A percentile compares a stretch with the other conserved stretches of the same genome.
These are phyloP conservation scores for Triadica sebifera DNA, from an alignment of 345 rosid genomes.

Conservation along the genomic window DNA sequence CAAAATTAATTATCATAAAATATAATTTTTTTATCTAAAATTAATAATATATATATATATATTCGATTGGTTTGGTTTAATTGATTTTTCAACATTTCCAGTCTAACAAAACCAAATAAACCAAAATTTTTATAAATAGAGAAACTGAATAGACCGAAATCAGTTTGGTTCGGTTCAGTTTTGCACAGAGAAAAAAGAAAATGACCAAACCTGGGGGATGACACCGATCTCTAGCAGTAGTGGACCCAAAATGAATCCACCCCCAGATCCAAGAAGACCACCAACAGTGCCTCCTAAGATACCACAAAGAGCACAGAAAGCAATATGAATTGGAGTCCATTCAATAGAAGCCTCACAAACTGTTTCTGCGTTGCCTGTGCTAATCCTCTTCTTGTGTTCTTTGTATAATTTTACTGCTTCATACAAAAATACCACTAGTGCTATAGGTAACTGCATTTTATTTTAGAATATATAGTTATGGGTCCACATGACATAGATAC, in stretches of 20 bases:
- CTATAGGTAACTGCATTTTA: constrained; percentile 60
- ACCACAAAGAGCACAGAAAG: constrained; percentile 83
- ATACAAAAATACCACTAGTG: constrained; percentile 53
- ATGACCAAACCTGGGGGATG: constrained; percentile 66
- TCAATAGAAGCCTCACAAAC: constrained; percentile 87
- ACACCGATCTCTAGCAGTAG: constrained; percentile 97
- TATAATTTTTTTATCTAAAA: too few relatives aligned
- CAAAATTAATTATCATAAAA: too few relatives aligned
- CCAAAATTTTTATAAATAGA: too few relatives aligned
- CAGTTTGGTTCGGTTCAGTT: too few relatives aligned
- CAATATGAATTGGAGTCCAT: constrained; percentile 72
- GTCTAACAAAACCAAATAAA: too few relatives aligned
- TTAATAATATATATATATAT: too few relatives aligned
- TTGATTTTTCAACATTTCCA: too few relatives aligned
- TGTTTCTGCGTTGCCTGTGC: constrained; percentile 56
- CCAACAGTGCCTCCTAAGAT: constrained; percentile 85
- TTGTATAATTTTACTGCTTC: constrained; percentile 65
- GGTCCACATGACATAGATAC: background rate
- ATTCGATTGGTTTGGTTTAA: too few relatives aligned
- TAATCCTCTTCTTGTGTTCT: constrained; percentile 57
- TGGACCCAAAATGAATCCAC: constrained; percentile 92
- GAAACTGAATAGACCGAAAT: too few relatives aligned
- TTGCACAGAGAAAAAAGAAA: too few relatives aligned
- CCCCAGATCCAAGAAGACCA: constrained; percentile 93
- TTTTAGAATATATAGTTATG: background rate